Conservation (phyloP, 1,139 yeast species). For the Oligophagozyma castellii region DNA sequence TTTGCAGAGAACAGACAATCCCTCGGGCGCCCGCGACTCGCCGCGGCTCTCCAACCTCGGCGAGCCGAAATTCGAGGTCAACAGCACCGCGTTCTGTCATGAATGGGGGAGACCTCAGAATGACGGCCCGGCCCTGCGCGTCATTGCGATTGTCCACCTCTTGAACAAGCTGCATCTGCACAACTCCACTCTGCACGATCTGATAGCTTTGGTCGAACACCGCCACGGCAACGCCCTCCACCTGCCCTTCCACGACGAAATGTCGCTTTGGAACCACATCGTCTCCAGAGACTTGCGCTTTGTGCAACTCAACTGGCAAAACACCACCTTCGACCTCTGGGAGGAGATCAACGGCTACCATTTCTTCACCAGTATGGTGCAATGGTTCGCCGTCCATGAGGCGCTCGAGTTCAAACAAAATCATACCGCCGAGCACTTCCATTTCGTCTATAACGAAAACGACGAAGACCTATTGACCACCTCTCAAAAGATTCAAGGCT, state of each 20-base stretch:
- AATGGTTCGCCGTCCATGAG: slow-evolving; percentile 49
- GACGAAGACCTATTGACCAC: neutral
- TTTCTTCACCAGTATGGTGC: slow-evolving; percentile 66
- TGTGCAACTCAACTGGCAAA: slow-evolving; percentile 48
- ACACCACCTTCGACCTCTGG: slow-evolving; percentile 77
- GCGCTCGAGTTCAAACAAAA: slow-evolving; percentile 3
- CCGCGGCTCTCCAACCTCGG: slow-evolving; percentile 45
- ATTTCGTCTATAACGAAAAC: slow-evolving; percentile 22
- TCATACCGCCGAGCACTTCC: slow-evolving; percentile 14
- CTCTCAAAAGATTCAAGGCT: neutral
- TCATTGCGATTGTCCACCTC: slow-evolving; percentile 49
- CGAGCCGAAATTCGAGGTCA: slow-evolving; percentile 72
- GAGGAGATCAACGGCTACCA: slow-evolving; percentile 71
- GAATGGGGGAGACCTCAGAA: slow-evolving; percentile 94
- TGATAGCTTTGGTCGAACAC: slow-evolving; percentile 9
- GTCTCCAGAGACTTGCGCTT: slow-evolving; percentile 62
- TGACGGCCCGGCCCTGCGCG: slow-evolving; percentile 85
- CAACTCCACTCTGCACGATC: slow-evolving; percentile 20
- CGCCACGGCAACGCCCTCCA: slow-evolving; percentile 1
- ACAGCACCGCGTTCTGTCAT: slow-evolving; percentile 46
- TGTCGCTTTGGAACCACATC: slow-evolving; percentile 35
- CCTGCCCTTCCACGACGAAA: slow-evolving; percentile 11
- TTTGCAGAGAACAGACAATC: slow-evolving; percentile 55
- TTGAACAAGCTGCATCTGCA: slow-evolving; percentile 31
- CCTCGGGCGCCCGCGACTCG: slow-evolving; percentile 46